Conservation (phyloP, 805 yeast genomes). For the Debaryomyces prosopidis region DNA sequence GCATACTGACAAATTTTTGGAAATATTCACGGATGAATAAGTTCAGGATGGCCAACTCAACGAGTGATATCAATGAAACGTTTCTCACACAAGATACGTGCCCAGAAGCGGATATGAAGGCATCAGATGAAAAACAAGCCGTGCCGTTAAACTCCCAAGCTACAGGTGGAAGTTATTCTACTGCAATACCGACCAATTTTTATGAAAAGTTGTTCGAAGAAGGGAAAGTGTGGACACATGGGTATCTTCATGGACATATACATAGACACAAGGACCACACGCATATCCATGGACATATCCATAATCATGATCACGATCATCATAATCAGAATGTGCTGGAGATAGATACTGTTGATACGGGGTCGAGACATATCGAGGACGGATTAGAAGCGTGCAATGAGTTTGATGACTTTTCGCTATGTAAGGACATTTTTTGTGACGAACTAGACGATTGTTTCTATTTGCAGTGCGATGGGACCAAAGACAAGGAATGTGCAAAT, state of each 20-base stretch:
- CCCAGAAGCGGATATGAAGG: too few species aligned
- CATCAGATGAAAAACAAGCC: too few species aligned
- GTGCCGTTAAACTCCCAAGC: too few species aligned
- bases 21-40: too few species aligned
- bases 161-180: too few species aligned
- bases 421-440: conserved; percentile 42
- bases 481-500: neutral
- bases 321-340: conserved; percentile 5
- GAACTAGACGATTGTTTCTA: conserved; percentile 47
- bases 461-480: conserved; percentile 30
- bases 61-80: too few species aligned
- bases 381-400: conserved; percentile 20
- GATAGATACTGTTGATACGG: neutral
- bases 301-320: conserved; percentile 43
- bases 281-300: conserved; percentile 70
- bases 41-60: too few species aligned
- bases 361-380: neutral
- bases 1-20: too few species aligned
- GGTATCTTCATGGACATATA: conserved; percentile 68
- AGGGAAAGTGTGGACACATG: conserved; percentile 34
- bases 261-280: conserved; percentile 63
- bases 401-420: conserved; percentile 31
- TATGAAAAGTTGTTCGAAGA: conserved; percentile 3
- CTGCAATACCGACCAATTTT: neutral
- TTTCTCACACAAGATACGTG: too few species aligned